Base-by-base conservation (phyloP, 768 basidiomycete species). In the Tricholoma bakamatsutake region DNA sequence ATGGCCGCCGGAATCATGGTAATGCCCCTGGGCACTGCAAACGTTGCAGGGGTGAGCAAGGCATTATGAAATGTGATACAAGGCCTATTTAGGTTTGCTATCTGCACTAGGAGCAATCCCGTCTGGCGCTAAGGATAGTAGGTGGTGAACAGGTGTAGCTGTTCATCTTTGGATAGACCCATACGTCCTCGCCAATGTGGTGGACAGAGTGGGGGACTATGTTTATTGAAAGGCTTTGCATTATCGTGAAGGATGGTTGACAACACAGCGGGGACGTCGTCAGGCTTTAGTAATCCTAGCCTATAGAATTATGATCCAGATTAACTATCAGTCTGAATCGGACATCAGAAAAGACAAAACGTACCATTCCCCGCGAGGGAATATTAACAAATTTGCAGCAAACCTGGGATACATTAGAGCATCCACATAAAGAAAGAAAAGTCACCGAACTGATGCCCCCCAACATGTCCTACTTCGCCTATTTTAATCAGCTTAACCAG, bases 381-480 rank as follows among this genome's bases (percentile, higher is more conserved):
- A 88, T 0, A 87, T 72, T 10, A 90, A 65, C 10, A 87, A 49
- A 66, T 89, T 90, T 1, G 84, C 87, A 2, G 88, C 88, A 61
- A 82, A 80, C 64, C 86, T 87, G 15, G 37, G 28, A 42, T 40
- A 30, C 31, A 10, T 55, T 30, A n/a, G 45, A 47, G 13, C 24
- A n/a, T 42, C 27, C 24, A 57, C 17, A 48, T 10, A 43, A 21
- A 45, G 17, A 50, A n/a, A 43, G 24, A 33, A 43, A 24, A 27
- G 52, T 18, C 47, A 59, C 54, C 54, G 56, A 66, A 67, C 90
- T 88, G 78, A 69, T 94, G 91, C 24, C 90, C 90, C 1, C 92
- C 91, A 50, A 94, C 83, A 67, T 94, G 91, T 2, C 80, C 87
- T 5, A 86, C 80, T 59, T 90, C 83, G 3, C 81, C 81, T 1